Evolutionary conservation across 495 filamentous ascomycete genomes (phyloP), one percentile per base, ranked within the genome.

Genomic region (Podospora pseudoanserina): DNA sequence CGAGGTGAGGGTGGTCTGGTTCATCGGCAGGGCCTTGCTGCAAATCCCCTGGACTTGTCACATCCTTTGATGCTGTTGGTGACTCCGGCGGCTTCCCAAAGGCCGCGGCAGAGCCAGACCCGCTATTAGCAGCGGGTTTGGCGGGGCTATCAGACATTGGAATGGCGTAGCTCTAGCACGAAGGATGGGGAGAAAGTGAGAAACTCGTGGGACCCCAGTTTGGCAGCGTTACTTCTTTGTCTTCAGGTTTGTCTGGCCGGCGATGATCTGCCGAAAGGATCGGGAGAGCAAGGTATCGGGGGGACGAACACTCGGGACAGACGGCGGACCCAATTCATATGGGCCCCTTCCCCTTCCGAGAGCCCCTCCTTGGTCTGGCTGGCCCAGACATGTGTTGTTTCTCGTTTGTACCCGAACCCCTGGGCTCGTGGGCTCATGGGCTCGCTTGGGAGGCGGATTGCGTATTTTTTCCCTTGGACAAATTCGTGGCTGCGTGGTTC

Each of bases 241-340:
- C 15, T 16, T 23, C 23, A 23, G 23, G 23, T 23, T 49, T 49
- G 39, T 49, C 39, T 11, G 15, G 9, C 39, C 39, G 39, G 39
- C 39, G 39, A 49, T 49, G 39, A 49, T 49, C 39, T 49, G 39
- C 39, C 39, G 39, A 49, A 49, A 49, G 15, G 39, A 49, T 13
- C 39, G 39, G 39, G 13, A 16, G 39, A 49, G 39, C 39, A 49
- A 49, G 39, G 39, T 49, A 49, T 49, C 15, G 39, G 39, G 39
- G 39, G 39, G 39, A 49, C 2, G 39, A 49, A 49, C 39, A 49
- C 39, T 49, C 18, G 39, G 39, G 39, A 49, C 39, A 49, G 39
- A 11, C 39, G 39, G 39, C 39, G 63, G 67, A 61, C 63, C 67
- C 57, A 44, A 57, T 32, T 65, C 34, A 68, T 64, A 68, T 57